Conservation (phyloP, 2,329 filamentous ascomycete genomes). For the Nannizziopsis arthrosporioides region DNA sequence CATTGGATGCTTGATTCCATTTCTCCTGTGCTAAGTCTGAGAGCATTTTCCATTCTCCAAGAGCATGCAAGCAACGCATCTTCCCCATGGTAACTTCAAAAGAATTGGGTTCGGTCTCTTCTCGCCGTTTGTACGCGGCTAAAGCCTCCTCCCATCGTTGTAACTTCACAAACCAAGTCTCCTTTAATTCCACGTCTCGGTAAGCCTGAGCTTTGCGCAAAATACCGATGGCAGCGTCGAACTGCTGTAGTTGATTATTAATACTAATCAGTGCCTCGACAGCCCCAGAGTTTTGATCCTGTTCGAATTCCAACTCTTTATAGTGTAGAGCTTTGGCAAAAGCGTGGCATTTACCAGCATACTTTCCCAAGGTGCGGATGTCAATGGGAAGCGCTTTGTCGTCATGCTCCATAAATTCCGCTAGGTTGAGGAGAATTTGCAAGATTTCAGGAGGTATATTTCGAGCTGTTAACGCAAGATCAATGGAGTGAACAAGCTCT, state of each 20-base stretch:
- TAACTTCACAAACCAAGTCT: slow-evolving; percentile 98
- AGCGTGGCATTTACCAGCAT: slow-evolving; percentile 91
- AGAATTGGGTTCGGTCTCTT: slow-evolving; percentile 60
- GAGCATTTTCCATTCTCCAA: slow-evolving; percentile 93
- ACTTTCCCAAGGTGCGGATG: slow-evolving; percentile 83
- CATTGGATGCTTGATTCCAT: slow-evolving; percentile 78
- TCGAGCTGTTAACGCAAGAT: slow-evolving; percentile 86
- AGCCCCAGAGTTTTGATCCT: slow-evolving; percentile 88
- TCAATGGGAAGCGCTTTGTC: slow-evolving; percentile 97
- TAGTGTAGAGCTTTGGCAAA: slow-evolving; percentile 98
- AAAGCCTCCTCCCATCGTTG: slow-evolving; percentile 97
- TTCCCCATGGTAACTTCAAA: slow-evolving; percentile 99
- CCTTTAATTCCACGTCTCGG: slow-evolving; percentile 87
- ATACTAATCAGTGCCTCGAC: slow-evolving; percentile 98
- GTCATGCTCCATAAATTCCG: slow-evolving; percentile 99
- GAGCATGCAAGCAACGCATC: slow-evolving; percentile 93
- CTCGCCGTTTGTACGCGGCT: slow-evolving; percentile 56
- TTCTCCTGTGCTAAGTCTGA: slow-evolving; percentile 82
- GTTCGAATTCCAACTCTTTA: slow-evolving; percentile 95
- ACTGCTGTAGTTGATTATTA: slow-evolving; percentile 98
- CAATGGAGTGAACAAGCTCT: slow-evolving; percentile 88
- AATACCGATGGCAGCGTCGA: slow-evolving; percentile 95
- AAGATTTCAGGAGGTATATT: slow-evolving; percentile 94
- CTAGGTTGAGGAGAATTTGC: slow-evolving; percentile 85
- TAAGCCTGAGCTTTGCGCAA: slow-evolving; percentile 91